A percentile compares a stretch with the other conserved stretches of the same genome.
phyloP scores from a whole-genome alignment of 2,329 filamentous ascomycete species.

The Talaromyces sp. region DNA sequence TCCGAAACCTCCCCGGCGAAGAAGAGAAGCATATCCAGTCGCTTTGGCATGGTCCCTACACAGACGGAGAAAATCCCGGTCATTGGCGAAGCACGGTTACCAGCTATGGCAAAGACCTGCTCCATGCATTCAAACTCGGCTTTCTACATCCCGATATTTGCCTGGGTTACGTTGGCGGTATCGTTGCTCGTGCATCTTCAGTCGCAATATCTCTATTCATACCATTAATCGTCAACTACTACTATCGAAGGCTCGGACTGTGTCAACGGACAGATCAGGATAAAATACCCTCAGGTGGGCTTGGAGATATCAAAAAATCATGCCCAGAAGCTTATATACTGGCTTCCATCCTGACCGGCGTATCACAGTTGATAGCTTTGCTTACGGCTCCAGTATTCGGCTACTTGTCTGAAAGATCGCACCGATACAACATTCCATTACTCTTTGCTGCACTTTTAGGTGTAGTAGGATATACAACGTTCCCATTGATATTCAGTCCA shows the following conservation, averaged over 20 bases:
- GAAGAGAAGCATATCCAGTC: slow-evolving; percentile 69
- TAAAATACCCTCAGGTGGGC: slow-evolving; percentile 26
- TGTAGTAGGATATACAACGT: slow-evolving; percentile 70
- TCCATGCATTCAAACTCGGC: slow-evolving; percentile 65
- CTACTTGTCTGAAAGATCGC: slow-evolving; percentile 69
- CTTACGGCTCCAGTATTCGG: slow-evolving; percentile 84
- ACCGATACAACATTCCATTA: slow-evolving; percentile 69
- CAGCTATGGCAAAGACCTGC: slow-evolving; percentile 52
- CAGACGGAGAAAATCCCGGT: not conserved
- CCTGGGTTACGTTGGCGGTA: slow-evolving; percentile 87
- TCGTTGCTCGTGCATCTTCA: slow-evolving; percentile 89
- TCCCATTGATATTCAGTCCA: slow-evolving; percentile 73
- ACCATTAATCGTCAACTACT: slow-evolving; percentile 86
- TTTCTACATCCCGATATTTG: slow-evolving; percentile 74
- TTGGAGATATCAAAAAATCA: slow-evolving; percentile 71
- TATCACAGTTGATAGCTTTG: slow-evolving; percentile 81
- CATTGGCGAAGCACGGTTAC: slow-evolving; percentile 3
- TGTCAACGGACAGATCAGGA: slow-evolving; percentile 55
- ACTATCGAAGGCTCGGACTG: slow-evolving; percentile 76
- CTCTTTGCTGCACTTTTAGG: slow-evolving; percentile 69
- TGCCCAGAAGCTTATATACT: slow-evolving; percentile 86
- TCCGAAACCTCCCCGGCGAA: slow-evolving; percentile 67
- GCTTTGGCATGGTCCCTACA: slow-evolving; percentile 34
- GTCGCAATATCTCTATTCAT: slow-evolving; percentile 95
- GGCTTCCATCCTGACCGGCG: slow-evolving; percentile 80